Conservation (phyloP, 106 monocot genomes). For the Iris macrosiphon region DNA sequence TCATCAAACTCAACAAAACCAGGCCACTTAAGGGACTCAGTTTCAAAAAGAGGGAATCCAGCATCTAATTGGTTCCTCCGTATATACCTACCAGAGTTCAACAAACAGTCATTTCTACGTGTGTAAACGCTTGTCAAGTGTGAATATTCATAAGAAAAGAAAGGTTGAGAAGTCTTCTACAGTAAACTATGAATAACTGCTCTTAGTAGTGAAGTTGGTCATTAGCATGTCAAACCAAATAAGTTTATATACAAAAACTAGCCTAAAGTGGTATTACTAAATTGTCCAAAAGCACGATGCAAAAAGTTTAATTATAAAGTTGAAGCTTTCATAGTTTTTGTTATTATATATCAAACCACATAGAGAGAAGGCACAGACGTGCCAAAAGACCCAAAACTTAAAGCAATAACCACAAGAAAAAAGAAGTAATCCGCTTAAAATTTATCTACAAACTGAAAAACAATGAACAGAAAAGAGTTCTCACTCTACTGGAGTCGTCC, state of each 20-base stretch:
- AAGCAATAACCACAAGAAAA: neutral
- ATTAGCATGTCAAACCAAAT: neutral
- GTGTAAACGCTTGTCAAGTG: too few species aligned
- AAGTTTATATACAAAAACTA: neutral
- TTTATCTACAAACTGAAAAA: neutral
- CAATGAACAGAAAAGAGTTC: conserved; percentile 19
- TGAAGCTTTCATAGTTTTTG: neutral
- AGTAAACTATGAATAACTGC: neutral
- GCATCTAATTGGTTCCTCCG: conserved; percentile 70
- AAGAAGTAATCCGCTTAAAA: neutral
- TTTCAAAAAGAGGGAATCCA: conserved; percentile 70
- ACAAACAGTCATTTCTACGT: too few species aligned
- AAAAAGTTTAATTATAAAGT: too few species aligned
- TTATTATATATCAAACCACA: neutral
- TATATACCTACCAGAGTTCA: conserved; percentile 45
- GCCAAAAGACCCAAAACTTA: neutral
- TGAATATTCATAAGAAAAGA: neutral
- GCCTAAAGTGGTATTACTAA: too few species aligned
- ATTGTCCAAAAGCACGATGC: too few species aligned
- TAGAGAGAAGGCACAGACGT: too few species aligned
- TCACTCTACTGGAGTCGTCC: conserved; percentile 83
- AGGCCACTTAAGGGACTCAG: conserved; percentile 79
- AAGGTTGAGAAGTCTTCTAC: neutral
- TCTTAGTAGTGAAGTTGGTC: neutral
- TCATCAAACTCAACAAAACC: conserved; percentile 92